Conservation (phyloP, 305 asterid species). For the Solanum hybrid region DNA sequence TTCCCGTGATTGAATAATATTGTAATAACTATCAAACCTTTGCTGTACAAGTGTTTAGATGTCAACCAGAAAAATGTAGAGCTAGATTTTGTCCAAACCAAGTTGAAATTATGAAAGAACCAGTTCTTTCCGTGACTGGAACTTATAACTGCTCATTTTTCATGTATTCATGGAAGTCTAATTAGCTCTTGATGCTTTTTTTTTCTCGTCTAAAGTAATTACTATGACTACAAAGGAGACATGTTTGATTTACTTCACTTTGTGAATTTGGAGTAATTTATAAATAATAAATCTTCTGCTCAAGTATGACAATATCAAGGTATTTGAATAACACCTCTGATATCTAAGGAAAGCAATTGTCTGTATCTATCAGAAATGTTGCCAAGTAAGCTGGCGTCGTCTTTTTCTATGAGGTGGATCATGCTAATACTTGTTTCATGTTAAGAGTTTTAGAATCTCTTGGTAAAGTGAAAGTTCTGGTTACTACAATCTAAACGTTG, state of each 20-base stretch:
- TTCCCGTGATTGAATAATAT: not conserved
- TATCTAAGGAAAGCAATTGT: not conserved
- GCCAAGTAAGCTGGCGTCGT: not conserved
- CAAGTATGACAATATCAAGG: not conserved
- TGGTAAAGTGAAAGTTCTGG: not conserved
- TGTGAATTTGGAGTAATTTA: not conserved
- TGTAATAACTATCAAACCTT: not conserved
- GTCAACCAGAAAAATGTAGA: not conserved
- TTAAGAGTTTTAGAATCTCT: not conserved
- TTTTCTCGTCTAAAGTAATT: not conserved
- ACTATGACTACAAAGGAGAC: not conserved
- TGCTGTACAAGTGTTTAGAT: not conserved
- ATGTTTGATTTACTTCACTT: not conserved
- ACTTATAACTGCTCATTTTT: not conserved
- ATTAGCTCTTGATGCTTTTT: not conserved
- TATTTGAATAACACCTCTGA: not conserved
- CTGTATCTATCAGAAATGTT: not conserved
- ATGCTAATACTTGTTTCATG: not conserved
- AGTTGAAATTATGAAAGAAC: not conserved
- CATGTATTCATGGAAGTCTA: not conserved
- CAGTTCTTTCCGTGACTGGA: not conserved
- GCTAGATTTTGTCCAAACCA: not conserved
- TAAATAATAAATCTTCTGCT: not conserved
- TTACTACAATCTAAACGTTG: not conserved
- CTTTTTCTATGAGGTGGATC: not conserved